Conservation (phyloP, 805 yeast species). For the Starmerella geochares region DNA sequence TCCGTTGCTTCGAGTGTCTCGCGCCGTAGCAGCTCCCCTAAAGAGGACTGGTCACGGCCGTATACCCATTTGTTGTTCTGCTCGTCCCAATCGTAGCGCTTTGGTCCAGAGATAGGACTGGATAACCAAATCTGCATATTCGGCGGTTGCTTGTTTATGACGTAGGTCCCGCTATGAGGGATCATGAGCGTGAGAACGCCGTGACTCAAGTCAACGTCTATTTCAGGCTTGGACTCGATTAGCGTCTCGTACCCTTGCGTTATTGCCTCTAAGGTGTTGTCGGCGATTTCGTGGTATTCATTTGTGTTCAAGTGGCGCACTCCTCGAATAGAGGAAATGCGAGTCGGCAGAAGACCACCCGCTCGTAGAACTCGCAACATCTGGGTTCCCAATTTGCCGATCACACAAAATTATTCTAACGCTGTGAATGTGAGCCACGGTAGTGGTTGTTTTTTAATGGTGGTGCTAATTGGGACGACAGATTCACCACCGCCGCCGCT, state of each 20-base stretch:
- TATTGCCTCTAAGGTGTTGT: constrained; percentile 57
- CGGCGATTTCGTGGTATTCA: constrained; percentile 56
- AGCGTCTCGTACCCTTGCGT: constrained; percentile 58
- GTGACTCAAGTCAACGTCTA: constrained; percentile 70
- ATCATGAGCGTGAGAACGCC: constrained; percentile 74
- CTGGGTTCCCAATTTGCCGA: neutral
- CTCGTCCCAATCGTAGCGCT: constrained; percentile 59
- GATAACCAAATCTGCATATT: constrained; percentile 94
- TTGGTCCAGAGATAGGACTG: constrained; percentile 90
- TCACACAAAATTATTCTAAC: neutral
- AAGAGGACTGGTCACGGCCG: constrained; percentile 48
- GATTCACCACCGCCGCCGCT: neutral
- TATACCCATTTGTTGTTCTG: constrained; percentile 62
- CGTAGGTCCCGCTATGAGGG: constrained; percentile 72
- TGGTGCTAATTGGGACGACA: neutral
- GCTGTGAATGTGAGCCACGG: neutral
- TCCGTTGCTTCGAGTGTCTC: constrained; percentile 36
- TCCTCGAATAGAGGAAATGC: neutral
- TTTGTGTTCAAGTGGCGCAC: constrained; percentile 20
- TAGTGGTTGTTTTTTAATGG: neutral
- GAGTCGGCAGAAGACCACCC: neutral
- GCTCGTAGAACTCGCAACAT: neutral
- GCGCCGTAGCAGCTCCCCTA: constrained; percentile 40
- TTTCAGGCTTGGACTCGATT: constrained; percentile 49
- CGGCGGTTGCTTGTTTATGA: constrained; percentile 94